Evolutionary conservation across 148 eudicot genomes (phyloP).

Genomic region (Agrostemma githago): DNA sequence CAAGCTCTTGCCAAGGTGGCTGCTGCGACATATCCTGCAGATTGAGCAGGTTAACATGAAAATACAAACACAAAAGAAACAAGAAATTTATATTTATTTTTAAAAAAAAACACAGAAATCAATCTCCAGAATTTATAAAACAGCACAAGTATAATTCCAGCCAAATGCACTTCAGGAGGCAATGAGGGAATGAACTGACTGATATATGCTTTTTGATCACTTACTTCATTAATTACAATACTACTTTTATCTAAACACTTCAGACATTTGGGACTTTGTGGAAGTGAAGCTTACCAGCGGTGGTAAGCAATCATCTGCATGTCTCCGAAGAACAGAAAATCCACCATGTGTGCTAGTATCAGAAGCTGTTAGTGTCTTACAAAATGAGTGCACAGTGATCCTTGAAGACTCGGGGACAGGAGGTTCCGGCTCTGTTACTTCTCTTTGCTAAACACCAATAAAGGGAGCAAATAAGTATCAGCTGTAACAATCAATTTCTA

Average conservation of each 20-base stretch:
- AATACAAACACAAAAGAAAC: background rate
- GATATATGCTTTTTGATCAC: background rate
- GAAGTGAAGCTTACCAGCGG: conserved; percentile 51
- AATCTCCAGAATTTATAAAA: background rate
- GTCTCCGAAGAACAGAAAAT: conserved; percentile 92
- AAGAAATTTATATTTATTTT: background rate
- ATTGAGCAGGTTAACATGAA: conserved; percentile 18
- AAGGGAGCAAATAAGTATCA: background rate
- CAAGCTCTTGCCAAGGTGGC: conserved; percentile 92
- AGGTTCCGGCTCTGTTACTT: conserved; percentile 66
- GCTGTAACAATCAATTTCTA: background rate
- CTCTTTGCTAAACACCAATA: conserved; percentile 55
- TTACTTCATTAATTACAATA: background rate
- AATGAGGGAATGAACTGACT: background rate
- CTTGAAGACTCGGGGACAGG: conserved; percentile 76
- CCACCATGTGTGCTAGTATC: conserved; percentile 99
- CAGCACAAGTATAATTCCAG: background rate
- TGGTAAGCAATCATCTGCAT: conserved; percentile 97
- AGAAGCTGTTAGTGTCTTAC: conserved; percentile 94
- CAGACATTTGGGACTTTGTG: background rate
- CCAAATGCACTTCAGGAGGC: background rate
- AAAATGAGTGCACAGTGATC: conserved; percentile 79
- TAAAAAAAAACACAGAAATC: background rate
- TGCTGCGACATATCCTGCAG: conserved; percentile 91
- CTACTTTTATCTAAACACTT: background rate